Evolutionary conservation across 208 protist species (phyloP), one percentile per base, ranked within the genome.

Genomic region (Perkinsela sp.): DNA sequence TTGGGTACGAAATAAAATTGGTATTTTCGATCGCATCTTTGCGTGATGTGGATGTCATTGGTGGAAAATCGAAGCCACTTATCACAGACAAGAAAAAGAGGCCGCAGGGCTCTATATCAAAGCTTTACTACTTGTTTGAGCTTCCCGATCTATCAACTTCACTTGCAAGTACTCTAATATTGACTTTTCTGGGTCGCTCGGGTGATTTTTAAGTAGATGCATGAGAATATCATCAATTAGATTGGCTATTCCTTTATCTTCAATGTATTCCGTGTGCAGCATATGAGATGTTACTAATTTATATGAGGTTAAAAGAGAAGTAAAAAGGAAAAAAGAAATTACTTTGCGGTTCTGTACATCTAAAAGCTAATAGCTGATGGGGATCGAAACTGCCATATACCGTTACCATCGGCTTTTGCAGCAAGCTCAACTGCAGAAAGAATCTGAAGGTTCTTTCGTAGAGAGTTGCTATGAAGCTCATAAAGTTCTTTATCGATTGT

Each of bases 401-500:
- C 40, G 22, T 57, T 57, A n/a, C 40, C 40, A 57, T 57, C 40
- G 22, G 40, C 40, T 22, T 22, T 57, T 22, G 40, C 40, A 6
- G 40, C 40, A n/a, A n/a, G 6, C 40, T 57, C 40, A 22, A 57
- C 22, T 57, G 40, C 40, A 57, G 40, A 57, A 22, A n/a, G 40
- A 22, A n/a, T 22, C 40, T 57, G 40, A 57, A 57, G 40, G 13
- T 22, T 57, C 22, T 57, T 57, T 22, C 40, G 40, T 22, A 57
- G 40, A 6, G 40, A 57, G 6, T 6, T 22, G 40, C 40, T n/a
- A n/a, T 57, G 6, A 6, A 57, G 22, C 22, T 57, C 40, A 57
- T 57, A 57, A 57, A 57, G 40, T n/a, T 75, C 71, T 32, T 78
- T 71, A 72, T 92, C 87, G 29, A 92, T 75, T 57, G 89, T 29